These are phyloP conservation scores for Catharanthus roseus DNA, from an alignment of 257 asterid genomes.

Conservation along the genomic window DNA sequence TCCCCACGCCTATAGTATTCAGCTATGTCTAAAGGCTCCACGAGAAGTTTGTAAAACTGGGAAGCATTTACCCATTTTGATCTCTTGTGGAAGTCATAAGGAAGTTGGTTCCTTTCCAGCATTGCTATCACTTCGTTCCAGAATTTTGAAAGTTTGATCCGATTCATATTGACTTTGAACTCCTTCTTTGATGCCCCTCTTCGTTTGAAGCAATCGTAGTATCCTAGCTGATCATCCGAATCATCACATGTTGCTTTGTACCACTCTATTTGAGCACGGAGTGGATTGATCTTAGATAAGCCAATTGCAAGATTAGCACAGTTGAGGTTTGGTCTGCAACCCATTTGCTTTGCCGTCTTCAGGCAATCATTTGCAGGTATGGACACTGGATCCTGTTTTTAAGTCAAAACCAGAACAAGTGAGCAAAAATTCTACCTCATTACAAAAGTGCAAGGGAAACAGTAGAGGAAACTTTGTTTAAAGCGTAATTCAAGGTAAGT, in stretches of 20 bases:
- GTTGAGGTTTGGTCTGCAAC: conserved; percentile 63
- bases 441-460: conserved; percentile 1
- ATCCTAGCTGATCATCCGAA: conserved; percentile 68
- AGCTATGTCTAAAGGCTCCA: conserved; percentile 89
- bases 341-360: conserved; percentile 50
- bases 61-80: conserved; percentile 65
- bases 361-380: conserved; percentile 46
- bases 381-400: conserved; percentile 43
- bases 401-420: conserved; percentile 14
- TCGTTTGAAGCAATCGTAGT: conserved; percentile 72
- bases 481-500: neutral
- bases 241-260: conserved; percentile 58
- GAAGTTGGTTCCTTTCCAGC: conserved; percentile 66
- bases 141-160: conserved; percentile 46
- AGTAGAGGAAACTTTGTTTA: neutral
- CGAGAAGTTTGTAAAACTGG: conserved; percentile 64
- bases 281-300: conserved; percentile 52
- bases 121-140: conserved; percentile 61
- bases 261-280: conserved; percentile 80
- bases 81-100: conserved; percentile 67
- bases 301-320: conserved; percentile 61
- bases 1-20: conserved; percentile 56
- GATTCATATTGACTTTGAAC: conserved; percentile 47
- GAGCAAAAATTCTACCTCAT: conserved; percentile 7
- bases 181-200: conserved; percentile 54